Evolutionary conservation across 2,329 filamentous ascomycete species (phyloP).

Genomic region (Helotiales sp.): DNA sequence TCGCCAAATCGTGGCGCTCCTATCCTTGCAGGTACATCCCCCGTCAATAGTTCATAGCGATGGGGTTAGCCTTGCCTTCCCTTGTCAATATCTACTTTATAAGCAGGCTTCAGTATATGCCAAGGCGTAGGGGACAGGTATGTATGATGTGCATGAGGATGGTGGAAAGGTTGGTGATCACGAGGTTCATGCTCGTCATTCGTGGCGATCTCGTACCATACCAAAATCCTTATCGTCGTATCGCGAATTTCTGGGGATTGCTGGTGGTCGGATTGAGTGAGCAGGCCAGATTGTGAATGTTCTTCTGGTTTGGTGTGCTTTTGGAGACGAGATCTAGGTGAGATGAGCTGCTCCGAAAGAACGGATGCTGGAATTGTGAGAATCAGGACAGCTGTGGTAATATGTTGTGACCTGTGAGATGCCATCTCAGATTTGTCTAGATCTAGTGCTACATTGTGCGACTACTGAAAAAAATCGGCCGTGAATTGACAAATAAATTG

Average conservation of each 20-base stretch:
- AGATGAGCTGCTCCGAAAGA: slow-evolving; percentile 2
- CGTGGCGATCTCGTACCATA: slow-evolving; percentile 1
- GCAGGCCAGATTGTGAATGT: neutral
- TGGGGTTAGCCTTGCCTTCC: neutral
- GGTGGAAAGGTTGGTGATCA: neutral
- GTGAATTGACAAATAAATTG: neutral
- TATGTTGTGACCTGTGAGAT: neutral
- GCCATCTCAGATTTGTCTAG: neutral
- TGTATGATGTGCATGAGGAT: slow-evolving; percentile 5
- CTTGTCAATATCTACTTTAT: neutral
- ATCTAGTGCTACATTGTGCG: neutral
- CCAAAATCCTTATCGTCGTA: slow-evolving; percentile 2
- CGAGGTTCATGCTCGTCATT: slow-evolving; percentile 5
- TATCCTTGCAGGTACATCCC: slow-evolving; percentile 4
- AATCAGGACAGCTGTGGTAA: neutral
- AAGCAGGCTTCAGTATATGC: neutral
- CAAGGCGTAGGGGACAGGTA: neutral
- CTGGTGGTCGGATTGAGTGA: neutral
- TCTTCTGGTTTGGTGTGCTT: neutral
- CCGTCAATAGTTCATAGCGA: neutral
- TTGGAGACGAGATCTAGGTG: slow-evolving; percentile 2
- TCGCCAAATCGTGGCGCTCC: neutral
- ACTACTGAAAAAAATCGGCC: neutral
- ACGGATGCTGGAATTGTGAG: slow-evolving; percentile 9
- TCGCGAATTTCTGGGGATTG: neutral